phyloP scores from a whole-genome alignment of 306 rosid genomes.

The Sophora flavescens region DNA sequence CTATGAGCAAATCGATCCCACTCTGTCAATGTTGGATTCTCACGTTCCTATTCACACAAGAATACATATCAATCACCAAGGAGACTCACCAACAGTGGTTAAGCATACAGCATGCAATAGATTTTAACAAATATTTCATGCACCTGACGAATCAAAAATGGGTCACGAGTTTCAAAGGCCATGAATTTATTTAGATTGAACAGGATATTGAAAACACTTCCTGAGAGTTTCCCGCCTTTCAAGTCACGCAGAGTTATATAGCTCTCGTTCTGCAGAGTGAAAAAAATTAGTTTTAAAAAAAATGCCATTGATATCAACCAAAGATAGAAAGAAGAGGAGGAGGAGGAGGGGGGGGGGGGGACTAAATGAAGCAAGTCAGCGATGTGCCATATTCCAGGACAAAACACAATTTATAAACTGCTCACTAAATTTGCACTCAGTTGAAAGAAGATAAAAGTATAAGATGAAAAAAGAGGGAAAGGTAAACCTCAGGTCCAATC shows the following conservation, averaged over 20 bases:
- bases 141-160: slow-evolving; percentile 99
- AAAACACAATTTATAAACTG: slow-evolving; percentile 8
- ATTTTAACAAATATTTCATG: slow-evolving; percentile 31
- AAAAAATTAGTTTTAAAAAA: slow-evolving; percentile 28
- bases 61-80: slow-evolving; percentile 36
- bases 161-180: slow-evolving; percentile 99
- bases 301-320: slow-evolving; percentile 1
- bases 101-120: slow-evolving; percentile 36
- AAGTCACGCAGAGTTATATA: slow-evolving; percentile 76
- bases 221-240: slow-evolving; percentile 96
- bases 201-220: slow-evolving; percentile 94
- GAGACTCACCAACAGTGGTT: slow-evolving; percentile 40
- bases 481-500: slow-evolving; percentile 90
- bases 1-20: slow-evolving; percentile 99
- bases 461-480: slow-evolving; percentile 30
- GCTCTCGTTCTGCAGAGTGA: slow-evolving; percentile 72
- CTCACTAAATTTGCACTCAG: not conserved
- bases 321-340: not conserved
- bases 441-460: slow-evolving; percentile 32
- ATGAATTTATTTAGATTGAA: slow-evolving; percentile 98
- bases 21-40: slow-evolving; percentile 98
- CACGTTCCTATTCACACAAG: slow-evolving; percentile 86
- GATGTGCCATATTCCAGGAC: slow-evolving; percentile 26
- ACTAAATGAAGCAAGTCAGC: not conserved
- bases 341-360: no score